Conservation (phyloP, 306 rosid genomes). For the Cyclanthera cordifolia region DNA sequence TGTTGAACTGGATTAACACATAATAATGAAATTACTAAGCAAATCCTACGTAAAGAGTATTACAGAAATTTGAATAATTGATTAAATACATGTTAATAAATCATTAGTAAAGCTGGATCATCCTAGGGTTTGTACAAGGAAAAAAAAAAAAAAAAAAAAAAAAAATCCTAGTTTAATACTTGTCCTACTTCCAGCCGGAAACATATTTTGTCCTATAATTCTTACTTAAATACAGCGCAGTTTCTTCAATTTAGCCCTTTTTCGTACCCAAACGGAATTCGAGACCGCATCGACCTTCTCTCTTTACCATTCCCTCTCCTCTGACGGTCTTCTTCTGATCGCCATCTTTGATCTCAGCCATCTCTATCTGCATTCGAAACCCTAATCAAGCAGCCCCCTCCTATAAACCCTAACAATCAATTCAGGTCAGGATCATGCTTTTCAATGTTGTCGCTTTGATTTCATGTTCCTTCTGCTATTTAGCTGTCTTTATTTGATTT, state of each 20-base stretch:
- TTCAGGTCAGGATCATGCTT: conserved; percentile 12
- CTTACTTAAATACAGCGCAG: conserved; percentile 5
- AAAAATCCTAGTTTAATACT: background rate
- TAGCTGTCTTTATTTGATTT: background rate
- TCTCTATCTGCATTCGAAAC: background rate
- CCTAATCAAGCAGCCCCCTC: background rate
- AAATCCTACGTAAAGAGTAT: too few relatives aligned
- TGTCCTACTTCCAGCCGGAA: too few relatives aligned
- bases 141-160: too few relatives aligned
- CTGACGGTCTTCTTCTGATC: background rate
- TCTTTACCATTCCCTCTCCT: background rate
- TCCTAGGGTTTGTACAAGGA: too few relatives aligned
- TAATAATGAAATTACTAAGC: too few relatives aligned
- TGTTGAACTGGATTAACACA: too few relatives aligned
- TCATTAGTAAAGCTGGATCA: too few relatives aligned
- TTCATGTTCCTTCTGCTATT: background rate
- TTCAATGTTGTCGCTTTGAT: background rate
- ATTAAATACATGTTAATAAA: too few relatives aligned
- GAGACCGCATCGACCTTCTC: background rate
- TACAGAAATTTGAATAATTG: too few relatives aligned
- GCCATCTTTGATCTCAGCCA: background rate
- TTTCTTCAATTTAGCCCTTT: background rate
- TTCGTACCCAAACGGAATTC: background rate
- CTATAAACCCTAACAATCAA: too few relatives aligned
- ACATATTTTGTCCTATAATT: too few relatives aligned